Percentiles rank a stretch among this genome's conserved stretches.
phyloP scores from a whole-genome alignment of 1,284 basidiomycete genomes.

The Sphagnurus paluster region DNA sequence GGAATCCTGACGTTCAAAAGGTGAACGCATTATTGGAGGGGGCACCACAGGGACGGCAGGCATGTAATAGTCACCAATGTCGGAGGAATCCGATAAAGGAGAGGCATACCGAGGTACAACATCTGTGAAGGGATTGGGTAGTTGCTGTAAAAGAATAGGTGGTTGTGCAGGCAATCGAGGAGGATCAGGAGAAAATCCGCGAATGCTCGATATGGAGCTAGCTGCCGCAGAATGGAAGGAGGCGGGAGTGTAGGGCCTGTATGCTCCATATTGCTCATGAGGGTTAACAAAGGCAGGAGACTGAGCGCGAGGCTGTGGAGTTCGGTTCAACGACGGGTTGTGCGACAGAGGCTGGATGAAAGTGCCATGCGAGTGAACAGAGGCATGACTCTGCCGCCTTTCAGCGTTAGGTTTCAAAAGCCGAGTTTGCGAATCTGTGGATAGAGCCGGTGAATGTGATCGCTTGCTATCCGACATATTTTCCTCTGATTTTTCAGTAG shows the following conservation, averaged over 20 bases:
- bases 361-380: slow-evolving; percentile 8
- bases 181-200: slow-evolving; percentile 1
- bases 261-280: slow-evolving; percentile 9
- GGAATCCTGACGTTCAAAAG: too few relatives aligned
- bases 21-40: too few relatives aligned
- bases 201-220: slow-evolving; percentile 1
- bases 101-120: slow-evolving; percentile 25
- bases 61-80: background rate
- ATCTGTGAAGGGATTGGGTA: slow-evolving; percentile 26
- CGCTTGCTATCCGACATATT: slow-evolving; percentile 13
- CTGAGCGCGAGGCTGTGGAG: background rate
- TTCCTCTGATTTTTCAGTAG: slow-evolving; percentile 23
- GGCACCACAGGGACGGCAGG: too few relatives aligned
- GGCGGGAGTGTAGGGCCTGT: slow-evolving; percentile 16
- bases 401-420: background rate
- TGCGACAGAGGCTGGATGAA: slow-evolving; percentile 6
- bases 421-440: slow-evolving; percentile 11
- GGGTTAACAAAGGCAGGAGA: slow-evolving; percentile 5
- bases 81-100: slow-evolving; percentile 16
- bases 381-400: slow-evolving; percentile 6
- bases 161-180: slow-evolving; percentile 2
- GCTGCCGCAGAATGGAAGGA: slow-evolving; percentile 3
- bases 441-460: slow-evolving; percentile 14
- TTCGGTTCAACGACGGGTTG: slow-evolving; percentile 7
- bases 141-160: background rate